phyloP scores from a whole-genome alignment of 2,329 filamentous ascomycete species.

The Talaromyces atroroseus region DNA sequence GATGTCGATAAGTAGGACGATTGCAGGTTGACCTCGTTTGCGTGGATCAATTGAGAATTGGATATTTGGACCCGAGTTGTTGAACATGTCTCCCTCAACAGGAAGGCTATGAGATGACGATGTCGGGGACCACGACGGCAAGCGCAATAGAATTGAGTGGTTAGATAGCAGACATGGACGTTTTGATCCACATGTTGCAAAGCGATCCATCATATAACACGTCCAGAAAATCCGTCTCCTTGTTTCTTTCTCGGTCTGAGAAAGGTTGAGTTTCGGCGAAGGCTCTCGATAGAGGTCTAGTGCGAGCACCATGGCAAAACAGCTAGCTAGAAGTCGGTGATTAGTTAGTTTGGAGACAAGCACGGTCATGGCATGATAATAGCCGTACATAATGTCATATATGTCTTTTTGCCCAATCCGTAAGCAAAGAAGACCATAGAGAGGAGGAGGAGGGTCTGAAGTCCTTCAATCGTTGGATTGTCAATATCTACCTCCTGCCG shows the following conservation, averaged over 20 bases:
- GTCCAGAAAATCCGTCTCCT: conserved; percentile 81
- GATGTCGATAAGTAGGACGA: conserved; percentile 78
- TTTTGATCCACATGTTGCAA: conserved; percentile 73
- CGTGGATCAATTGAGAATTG: conserved; percentile 65
- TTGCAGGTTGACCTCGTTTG: conserved; percentile 68
- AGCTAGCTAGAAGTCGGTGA: conserved; percentile 51
- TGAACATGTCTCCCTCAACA: conserved; percentile 74
- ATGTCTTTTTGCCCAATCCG: conserved; percentile 76
- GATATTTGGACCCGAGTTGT: conserved; percentile 69
- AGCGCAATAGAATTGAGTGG: conserved; percentile 65
- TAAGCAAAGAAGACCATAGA: conserved; percentile 70
- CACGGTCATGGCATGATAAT: conserved; percentile 1
- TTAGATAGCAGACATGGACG: conserved; percentile 75
- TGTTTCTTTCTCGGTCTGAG: conserved; percentile 66
- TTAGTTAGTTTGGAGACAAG: not conserved
- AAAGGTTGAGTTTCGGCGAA: conserved; percentile 56
- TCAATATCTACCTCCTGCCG: conserved; percentile 69
- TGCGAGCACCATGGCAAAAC: conserved; percentile 76
- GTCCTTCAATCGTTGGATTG: conserved; percentile 70
- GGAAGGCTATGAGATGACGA: conserved; percentile 56
- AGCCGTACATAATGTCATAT: conserved; percentile 70
- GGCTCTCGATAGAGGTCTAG: conserved; percentile 75
- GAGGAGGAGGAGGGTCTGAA: conserved; percentile 71
- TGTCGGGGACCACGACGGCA: conserved; percentile 60
- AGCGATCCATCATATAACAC: conserved; percentile 81